Evolutionary conservation across 805 yeast species (phyloP).

Genomic region (Metschnikowia dekortorum): DNA sequence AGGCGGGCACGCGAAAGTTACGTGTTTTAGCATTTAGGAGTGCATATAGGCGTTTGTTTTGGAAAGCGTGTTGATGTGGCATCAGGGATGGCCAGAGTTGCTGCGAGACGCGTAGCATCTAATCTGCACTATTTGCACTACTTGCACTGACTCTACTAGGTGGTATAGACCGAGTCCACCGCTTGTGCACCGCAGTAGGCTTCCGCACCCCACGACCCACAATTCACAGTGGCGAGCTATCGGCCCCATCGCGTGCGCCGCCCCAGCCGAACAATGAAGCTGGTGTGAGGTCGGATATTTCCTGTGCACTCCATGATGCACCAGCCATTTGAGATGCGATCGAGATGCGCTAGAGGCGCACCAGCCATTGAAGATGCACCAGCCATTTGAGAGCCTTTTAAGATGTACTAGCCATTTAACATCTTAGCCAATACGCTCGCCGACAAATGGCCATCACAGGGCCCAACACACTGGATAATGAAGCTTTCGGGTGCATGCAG

Average conservation of each 20-base stretch:
- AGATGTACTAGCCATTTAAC: too few species aligned
- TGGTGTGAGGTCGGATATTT: neutral
- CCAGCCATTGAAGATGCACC: too few species aligned
- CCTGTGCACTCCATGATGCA: neutral
- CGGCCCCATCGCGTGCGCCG: neutral
- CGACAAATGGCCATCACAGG: too few species aligned
- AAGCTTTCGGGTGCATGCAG: too few species aligned
- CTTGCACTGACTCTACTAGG: too few species aligned
- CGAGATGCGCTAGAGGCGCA: too few species aligned
- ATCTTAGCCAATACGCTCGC: too few species aligned
- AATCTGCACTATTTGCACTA: neutral
- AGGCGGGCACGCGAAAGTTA: neutral
- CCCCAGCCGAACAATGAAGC: neutral
- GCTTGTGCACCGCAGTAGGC: neutral
- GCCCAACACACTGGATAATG: too few species aligned
- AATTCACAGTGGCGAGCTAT: neutral
- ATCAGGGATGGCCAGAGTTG: neutral
- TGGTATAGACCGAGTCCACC: too few species aligned
- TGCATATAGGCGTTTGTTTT: neutral
- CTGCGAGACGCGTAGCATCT: neutral
- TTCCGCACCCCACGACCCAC: too few species aligned
- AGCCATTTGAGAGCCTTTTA: too few species aligned
- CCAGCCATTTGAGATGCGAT: neutral
- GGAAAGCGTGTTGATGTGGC: neutral
- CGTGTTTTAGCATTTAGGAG: neutral